phyloP scores from a whole-genome alignment of 2,329 filamentous ascomycete species.

The Alternaria triticimaculans region DNA sequence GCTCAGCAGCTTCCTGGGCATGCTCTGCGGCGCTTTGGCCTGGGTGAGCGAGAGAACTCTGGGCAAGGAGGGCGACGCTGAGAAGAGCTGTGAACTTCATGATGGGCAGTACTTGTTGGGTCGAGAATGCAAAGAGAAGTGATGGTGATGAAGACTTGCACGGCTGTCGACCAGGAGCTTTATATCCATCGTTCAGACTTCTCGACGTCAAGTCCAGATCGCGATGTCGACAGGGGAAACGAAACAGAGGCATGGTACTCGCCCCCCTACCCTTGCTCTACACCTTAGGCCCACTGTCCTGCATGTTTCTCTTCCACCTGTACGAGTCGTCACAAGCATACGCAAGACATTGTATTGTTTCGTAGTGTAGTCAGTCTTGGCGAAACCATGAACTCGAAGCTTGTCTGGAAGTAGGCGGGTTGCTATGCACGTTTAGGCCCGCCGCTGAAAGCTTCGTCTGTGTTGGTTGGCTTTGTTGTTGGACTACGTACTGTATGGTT shows the following conservation, averaged over 20 bases:
- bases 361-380: constrained; percentile 10
- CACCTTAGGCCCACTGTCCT: not conserved
- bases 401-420: not conserved
- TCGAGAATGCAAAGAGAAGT: not conserved
- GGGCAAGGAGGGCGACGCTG: constrained; percentile 35
- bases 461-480: not conserved
- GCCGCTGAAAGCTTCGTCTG: not conserved
- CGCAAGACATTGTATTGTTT: constrained; percentile 9
- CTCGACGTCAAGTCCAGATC: not conserved
- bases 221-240: not conserved
- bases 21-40: constrained; percentile 45
- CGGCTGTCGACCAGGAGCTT: not conserved
- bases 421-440: not conserved
- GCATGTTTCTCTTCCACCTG: not conserved
- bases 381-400: not conserved
- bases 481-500: not conserved
- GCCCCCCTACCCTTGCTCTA: not conserved
- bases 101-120: constrained; percentile 3
- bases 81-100: constrained; percentile 37
- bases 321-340: constrained; percentile 19
- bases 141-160: not conserved
- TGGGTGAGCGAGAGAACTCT: constrained; percentile 46
- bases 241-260: not conserved
- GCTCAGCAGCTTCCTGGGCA: constrained; percentile 44
- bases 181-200: not conserved